These are phyloP conservation scores for Mycosphaerelloides madeirae DNA, from an alignment of 2,329 filamentous ascomycete genomes.

Conservation along the genomic window DNA sequence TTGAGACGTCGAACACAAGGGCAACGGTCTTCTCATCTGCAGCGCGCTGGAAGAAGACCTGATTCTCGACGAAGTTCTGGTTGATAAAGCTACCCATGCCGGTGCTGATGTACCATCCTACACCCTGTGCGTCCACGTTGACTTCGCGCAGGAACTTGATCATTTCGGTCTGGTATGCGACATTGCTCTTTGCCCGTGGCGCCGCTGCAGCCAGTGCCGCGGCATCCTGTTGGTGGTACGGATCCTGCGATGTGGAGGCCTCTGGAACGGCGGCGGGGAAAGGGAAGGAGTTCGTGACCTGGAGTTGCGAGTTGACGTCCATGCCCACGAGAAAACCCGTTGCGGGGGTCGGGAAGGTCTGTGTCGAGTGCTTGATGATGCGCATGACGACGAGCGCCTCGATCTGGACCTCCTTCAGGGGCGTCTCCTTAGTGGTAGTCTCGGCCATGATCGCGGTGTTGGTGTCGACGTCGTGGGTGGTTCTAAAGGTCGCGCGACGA, in stretches of 20 bases:
- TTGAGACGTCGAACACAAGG: conserved; percentile 90
- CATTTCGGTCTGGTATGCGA: conserved; percentile 90
- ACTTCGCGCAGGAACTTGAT: conserved; percentile 94
- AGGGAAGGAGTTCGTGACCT: conserved; percentile 92
- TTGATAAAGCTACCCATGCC: conserved; percentile 99
- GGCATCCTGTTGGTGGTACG: conserved; percentile 67
- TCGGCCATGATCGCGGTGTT: conserved; percentile 25
- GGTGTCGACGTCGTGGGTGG: not conserved
- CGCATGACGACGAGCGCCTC: conserved; percentile 97
- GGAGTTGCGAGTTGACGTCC: conserved; percentile 74
- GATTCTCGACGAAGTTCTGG: conserved; percentile 93
- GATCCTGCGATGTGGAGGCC: conserved; percentile 52
- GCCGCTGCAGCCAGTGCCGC: conserved; percentile 78
- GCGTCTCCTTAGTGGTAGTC: conserved; percentile 46
- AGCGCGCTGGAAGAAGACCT: conserved; percentile 94
- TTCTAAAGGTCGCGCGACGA: no score
- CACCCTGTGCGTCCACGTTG: conserved; percentile 96
- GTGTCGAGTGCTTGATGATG: conserved; percentile 91
- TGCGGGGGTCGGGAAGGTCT: conserved; percentile 79
- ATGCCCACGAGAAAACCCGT: conserved; percentile 91
- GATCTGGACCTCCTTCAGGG: conserved; percentile 69
- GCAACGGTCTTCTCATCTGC: conserved; percentile 80
- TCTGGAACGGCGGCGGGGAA: conserved; percentile 73
- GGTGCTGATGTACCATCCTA: conserved; percentile 97
- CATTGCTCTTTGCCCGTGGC: conserved; percentile 85